phyloP scores from a whole-genome alignment of 148 eudicot genomes.

The Mesembryanthemum crystallinum region DNA sequence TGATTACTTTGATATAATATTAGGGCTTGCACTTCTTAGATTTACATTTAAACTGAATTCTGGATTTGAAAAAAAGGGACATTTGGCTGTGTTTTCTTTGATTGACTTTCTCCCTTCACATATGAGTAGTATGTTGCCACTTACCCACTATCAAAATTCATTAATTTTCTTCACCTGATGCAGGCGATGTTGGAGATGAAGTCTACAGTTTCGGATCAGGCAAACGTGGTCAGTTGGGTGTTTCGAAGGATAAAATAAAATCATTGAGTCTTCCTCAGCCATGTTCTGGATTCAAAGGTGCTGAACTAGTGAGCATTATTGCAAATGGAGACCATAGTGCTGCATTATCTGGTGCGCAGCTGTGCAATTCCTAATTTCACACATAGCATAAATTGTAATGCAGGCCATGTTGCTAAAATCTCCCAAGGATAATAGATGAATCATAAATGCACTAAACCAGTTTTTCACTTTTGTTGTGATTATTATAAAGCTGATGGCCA shows the following conservation, averaged over 20 bases:
- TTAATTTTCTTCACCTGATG: constrained; percentile 14
- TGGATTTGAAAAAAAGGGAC: neutral
- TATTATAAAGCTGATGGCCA: constrained; percentile 51
- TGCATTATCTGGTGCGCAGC: constrained; percentile 63
- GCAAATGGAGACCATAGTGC: constrained; percentile 98
- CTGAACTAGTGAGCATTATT: constrained; percentile 36
- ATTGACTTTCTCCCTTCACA: neutral
- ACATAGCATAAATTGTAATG: too few relatives aligned
- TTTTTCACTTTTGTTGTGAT: neutral
- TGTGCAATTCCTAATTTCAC: neutral
- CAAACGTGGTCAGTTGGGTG: constrained; percentile 89
- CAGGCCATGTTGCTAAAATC: too few relatives aligned
- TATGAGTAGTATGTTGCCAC: too few relatives aligned
- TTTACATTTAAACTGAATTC: neutral
- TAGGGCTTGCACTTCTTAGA: neutral
- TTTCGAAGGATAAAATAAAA: constrained; percentile 51
- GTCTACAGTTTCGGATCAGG: constrained; percentile 84
- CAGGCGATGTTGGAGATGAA: constrained; percentile 39
- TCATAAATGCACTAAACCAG: neutral
- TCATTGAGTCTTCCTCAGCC: constrained; percentile 49
- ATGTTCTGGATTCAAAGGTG: constrained; percentile 48
- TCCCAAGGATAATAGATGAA: too few relatives aligned
- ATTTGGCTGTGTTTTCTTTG: neutral
- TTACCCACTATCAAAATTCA: too few relatives aligned
- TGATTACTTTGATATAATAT: neutral